Base-by-base conservation (phyloP, 1,139 yeast species). In the Candida sanyaensis region DNA sequence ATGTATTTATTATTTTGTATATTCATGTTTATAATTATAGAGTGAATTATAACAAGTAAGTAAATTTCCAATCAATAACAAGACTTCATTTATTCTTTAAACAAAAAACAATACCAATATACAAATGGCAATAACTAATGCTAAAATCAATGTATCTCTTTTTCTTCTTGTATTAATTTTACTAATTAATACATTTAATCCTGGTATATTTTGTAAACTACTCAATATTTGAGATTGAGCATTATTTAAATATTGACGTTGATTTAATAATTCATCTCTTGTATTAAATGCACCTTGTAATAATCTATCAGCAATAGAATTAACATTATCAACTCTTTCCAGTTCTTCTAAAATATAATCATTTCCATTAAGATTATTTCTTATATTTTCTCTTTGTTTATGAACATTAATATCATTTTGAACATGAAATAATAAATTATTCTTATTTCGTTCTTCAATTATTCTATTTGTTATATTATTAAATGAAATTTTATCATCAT, bases 161-260 rank as follows among this genome's bases (percentile, higher is more conserved):
- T 86, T 88, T 66, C 93, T 85, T 59, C 98, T 77, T 2, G 96
- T 86, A 64, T 91, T 91, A 56, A 93, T 92, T 64, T 86, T 87
- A 13, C 86, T 74, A 37, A 93, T 81, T 50, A 95, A 66, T 11
- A 83, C 81, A 61, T 86, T 88, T 42, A 93, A 71, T 1, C 97
- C 98, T 0, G 99, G 99, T 39, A 93, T 79, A 43, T 78, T 65
- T 57, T 80, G 83, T 42, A 91, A 69, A 0, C 88, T 75, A 40
- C 78, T 78, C 53, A 83, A 72, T 52, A 92, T 72, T 50, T 82
- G 75, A 52, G 81, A 76, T 53, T 86, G 90, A 11, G 96, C 88
- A 53, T 75, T 81, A 45, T 77, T 74, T 46, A 93, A 71, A 11
- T 80, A 67, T 40, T 78, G 78, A 49, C 96, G 75, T 68, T 93